Evolutionary conservation across 805 yeast species (phyloP), one percentile per base, ranked within the genome.

Genomic region (Pichia kluyveri): DNA sequence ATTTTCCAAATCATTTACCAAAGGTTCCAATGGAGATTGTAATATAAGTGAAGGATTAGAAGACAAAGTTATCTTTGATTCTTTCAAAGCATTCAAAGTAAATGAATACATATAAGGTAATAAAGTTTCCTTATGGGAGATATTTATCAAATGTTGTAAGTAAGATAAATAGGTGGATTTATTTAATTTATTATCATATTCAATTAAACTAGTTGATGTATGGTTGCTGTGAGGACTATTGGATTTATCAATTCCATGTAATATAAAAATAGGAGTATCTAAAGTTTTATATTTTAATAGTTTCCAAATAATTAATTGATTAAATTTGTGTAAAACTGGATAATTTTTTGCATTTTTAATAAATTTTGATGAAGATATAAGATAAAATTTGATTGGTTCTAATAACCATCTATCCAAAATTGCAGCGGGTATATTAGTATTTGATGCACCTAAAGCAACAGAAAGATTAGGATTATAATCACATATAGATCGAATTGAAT

Each of bases 361-460:
- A 55, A 83, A 83, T 5, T 77, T 67, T 3, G 79, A 69, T 2
- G 78, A 71, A 0, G 86, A 76, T 4, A 83, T 57, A 40, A 82
- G 60, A 18, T 82, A 65, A 59, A 78, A 74, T 7, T 76, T 69
- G 1, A 83, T 74, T 0, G 88, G 88, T 60, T 83, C 90, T 27
- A 82, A 69, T 47, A 77, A 61, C 90, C 90, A 83, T 47, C 88
- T 65, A 26, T 75, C 70, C 4, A 78, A 56, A 3, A 81, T 77
- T 46, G 60, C 59, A 4, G 66, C 65, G 2, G 83, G 82, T 1
- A 77, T 72, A 44, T 69, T 69, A 37, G 70, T 70, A 48, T 80
- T 80, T 32, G 95, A 90, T 23, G 89, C 73, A 37, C 83, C 93
- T 36, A 85, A 68, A 5, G 87, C 86, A 46, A 88, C 80, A n/a